Conservation (phyloP, 1,139 yeast species). For the Zygoascus sp. region DNA sequence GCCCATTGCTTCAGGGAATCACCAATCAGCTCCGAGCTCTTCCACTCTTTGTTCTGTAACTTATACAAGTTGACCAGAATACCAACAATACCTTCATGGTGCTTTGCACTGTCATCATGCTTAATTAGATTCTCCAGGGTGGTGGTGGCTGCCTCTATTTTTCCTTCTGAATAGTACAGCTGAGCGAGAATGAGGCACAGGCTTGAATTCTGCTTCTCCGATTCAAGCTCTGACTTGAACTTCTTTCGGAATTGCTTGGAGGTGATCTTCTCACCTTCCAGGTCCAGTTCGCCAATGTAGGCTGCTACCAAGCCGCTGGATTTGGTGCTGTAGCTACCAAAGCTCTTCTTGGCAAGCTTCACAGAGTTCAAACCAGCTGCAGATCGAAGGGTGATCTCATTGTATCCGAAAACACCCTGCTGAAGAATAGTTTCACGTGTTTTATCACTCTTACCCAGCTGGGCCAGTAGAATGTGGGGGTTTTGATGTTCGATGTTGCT, state of each 20-base stretch:
- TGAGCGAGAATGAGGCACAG: conserved; percentile 40
- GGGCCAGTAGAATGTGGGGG: conserved; percentile 13
- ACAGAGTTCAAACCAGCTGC: conserved; percentile 25
- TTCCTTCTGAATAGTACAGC: conserved; percentile 39
- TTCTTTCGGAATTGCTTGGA: conserved; percentile 4
- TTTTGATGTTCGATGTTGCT: conserved; percentile 13
- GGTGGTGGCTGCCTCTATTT: conserved; percentile 44
- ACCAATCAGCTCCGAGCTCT: conserved; percentile 21
- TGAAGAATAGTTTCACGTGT: conserved; percentile 3
- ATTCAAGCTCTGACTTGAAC: conserved; percentile 4
- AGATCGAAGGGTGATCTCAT: conserved; percentile 27
- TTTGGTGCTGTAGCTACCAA: conserved; percentile 1
- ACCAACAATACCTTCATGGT: conserved; percentile 44
- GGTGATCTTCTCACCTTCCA: background rate
- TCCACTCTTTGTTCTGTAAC: conserved; percentile 26
- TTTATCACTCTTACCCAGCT: conserved; percentile 12
- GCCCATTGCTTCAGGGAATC: conserved; percentile 26
- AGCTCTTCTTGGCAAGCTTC: conserved; percentile 18
- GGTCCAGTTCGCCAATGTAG: conserved; percentile 1
- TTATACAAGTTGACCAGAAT: conserved; percentile 49
- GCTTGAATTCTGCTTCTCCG: conserved; percentile 6
- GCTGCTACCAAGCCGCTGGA: conserved; percentile 12
- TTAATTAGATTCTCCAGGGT: conserved; percentile 37
- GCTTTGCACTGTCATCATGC: conserved; percentile 19
- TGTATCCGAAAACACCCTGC: conserved; percentile 19